Base-by-base conservation (phyloP, 2,329 filamentous ascomycete genomes). In the Exophiala calicioides region DNA sequence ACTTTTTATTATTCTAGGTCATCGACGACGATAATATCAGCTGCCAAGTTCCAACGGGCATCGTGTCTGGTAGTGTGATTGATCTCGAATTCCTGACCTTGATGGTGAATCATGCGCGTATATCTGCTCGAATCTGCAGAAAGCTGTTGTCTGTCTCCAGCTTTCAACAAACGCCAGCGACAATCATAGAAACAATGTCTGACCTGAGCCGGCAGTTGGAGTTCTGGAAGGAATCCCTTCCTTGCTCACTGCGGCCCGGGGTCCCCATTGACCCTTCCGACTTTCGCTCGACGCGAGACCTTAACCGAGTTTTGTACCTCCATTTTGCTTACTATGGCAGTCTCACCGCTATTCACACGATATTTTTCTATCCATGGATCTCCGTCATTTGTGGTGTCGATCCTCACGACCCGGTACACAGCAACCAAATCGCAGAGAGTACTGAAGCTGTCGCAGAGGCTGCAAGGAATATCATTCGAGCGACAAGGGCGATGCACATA, bases 301-400 rank as follows among this genome's bases (percentile, higher is more conserved):
- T 49, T 5, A 38, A 26, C 20, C 32, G 44, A 12, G 19, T 38
- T n/a, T 30, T 49, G 16, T 49, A 49, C 20, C 27, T 49, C 7
- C 45, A 49, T 27, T 44, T 49, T 26, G 30, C 38, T 19, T 44
- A 44, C 26, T 38, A 44, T 15, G 40, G 45, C n/a, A 37, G 38
- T 39, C 26, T 49, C 5, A 49, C 44, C 38, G 45, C 39, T 10
- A 32, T 44, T 8, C 45, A 49, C 39, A 10, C 38, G n/a, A 38
- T 37, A 18, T 38, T 49, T 34, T 49, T 49, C 45, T 49, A 49
- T 24, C 45, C 45, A 9, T 49, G 45, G 45, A 15, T 49, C 19
- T 42, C 31, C 20, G 18, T 16, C 29, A n/a, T 16, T 9, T 20
- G 20, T 12, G 20, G 29, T n/a, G n/a, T n/a, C n/a, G n/a, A n/a